These are phyloP conservation scores for Zygoascus biomembranicola DNA, from an alignment of 805 yeast genomes.

Conservation along the genomic window DNA sequence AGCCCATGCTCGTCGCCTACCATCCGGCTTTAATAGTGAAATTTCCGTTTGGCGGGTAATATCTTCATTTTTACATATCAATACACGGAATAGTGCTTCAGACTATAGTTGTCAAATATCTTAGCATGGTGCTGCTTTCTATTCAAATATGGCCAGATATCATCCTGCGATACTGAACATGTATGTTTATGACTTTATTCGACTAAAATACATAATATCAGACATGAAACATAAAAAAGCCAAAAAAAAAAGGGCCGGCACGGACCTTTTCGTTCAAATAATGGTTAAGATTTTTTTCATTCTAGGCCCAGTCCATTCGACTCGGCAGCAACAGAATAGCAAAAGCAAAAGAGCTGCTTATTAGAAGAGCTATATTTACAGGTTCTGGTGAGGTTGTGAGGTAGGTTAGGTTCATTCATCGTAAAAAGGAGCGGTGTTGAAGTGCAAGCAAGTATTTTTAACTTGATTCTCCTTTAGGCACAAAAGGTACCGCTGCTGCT, in stretches of 20 bases:
- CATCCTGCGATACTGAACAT: neutral
- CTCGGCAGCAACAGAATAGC: neutral
- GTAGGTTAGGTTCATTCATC: neutral
- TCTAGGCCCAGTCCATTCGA: neutral
- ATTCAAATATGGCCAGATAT: neutral
- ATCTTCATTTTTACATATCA: no score
- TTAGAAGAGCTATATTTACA: neutral
- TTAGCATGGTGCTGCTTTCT: no score
- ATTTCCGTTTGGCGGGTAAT: no score
- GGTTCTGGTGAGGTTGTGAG: neutral
- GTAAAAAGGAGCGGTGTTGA: neutral
- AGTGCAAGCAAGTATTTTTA: neutral
- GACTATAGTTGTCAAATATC: no score
- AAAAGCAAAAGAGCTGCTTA: neutral
- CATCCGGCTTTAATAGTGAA: no score
- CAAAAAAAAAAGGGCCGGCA: neutral
- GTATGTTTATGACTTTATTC: neutral
- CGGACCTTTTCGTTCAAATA: neutral
- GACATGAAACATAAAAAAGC: neutral
- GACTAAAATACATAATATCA: neutral
- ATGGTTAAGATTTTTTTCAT: neutral
- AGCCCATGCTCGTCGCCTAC: no score
- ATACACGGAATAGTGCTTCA: no score
- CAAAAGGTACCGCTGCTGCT: conserved; percentile 31
- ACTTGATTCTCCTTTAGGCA: conserved; percentile 20